These are phyloP conservation scores for Apostasia ramifera DNA, from an alignment of 106 monocot species.

Conservation along the genomic window DNA sequence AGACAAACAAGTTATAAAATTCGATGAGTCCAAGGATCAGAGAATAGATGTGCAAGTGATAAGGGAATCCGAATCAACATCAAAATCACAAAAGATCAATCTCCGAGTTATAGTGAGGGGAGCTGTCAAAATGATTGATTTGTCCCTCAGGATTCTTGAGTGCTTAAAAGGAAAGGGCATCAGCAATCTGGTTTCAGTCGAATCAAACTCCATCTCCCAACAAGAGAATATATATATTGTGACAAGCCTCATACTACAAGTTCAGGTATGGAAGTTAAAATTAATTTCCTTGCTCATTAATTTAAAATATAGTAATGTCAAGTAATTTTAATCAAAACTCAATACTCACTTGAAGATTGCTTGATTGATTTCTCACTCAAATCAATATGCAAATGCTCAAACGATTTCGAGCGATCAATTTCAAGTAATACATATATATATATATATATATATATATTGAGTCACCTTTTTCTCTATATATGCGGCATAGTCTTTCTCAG, in stretches of 20 bases:
- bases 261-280: conserved; percentile 29
- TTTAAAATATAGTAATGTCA: too few relatives aligned
- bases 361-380: not conserved
- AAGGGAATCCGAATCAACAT: conserved; percentile 21
- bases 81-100: conserved; percentile 15
- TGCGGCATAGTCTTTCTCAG: too few relatives aligned
- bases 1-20: not conserved
- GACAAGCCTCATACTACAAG: conserved; percentile 33
- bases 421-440: too few relatives aligned
- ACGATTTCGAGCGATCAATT: too few relatives aligned
- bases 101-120: conserved; percentile 32
- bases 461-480: too few relatives aligned
- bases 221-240: conserved; percentile 7
- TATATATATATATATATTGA: too few relatives aligned
- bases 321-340: not conserved
- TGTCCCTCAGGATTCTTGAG: conserved; percentile 43
- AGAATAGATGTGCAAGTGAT: conserved; percentile 28
- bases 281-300: not conserved
- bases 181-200: conserved; percentile 31
- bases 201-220: conserved; percentile 21
- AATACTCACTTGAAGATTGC: not conserved
- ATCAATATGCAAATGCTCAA: too few relatives aligned
- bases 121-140: conserved; percentile 39
- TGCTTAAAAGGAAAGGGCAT: conserved; percentile 36
- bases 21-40: conserved; percentile 13